Evolutionary conservation across 495 filamentous ascomycete species (phyloP).

Genomic region (Arthonia radiata): DNA sequence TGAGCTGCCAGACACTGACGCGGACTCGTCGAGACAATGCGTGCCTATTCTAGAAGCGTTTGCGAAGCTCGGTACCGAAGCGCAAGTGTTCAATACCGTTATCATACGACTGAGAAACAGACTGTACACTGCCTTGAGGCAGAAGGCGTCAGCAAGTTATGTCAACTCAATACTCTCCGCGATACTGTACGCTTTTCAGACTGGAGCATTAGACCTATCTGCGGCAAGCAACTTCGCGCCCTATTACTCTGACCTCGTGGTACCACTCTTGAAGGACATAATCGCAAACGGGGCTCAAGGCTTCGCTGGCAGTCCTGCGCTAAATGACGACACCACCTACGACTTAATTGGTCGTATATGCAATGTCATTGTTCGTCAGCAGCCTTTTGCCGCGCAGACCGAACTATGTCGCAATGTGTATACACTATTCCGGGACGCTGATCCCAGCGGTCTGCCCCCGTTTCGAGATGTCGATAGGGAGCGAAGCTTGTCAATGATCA

Average conservation of each 20-base stretch:
- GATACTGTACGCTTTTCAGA: conserved; percentile 36
- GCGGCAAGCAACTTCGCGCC: conserved; percentile 23
- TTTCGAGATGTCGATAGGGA: conserved; percentile 3
- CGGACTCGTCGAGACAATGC: conserved; percentile 17
- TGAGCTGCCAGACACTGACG: conserved; percentile 33
- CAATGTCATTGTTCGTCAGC: conserved; percentile 31
- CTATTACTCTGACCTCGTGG: conserved; percentile 37
- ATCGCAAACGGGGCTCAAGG: neutral
- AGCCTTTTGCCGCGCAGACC: conserved; percentile 27
- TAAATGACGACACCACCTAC: conserved; percentile 28
- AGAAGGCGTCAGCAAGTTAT: conserved; percentile 27
- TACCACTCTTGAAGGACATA: conserved; percentile 10
- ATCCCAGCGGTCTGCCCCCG: conserved; percentile 5
- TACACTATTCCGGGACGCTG: conserved; percentile 20
- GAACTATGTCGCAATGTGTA: conserved; percentile 30
- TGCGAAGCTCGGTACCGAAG: conserved; percentile 40
- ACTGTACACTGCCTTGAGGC: conserved; percentile 30
- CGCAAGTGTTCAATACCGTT: conserved; percentile 42
- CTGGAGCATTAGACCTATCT: conserved; percentile 19
- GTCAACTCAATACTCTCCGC: conserved; percentile 35
- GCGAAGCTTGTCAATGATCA: conserved; percentile 16
- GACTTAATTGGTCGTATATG: conserved; percentile 39
- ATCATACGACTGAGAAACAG: conserved; percentile 42
- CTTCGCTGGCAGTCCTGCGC: conserved; percentile 15
- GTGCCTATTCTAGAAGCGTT: conserved; percentile 37